Evolutionary conservation across 164 flowering plant genomes (phyloP), one percentile per base, ranked within the genome.

Genomic region (Hamamelis virginiana): DNA sequence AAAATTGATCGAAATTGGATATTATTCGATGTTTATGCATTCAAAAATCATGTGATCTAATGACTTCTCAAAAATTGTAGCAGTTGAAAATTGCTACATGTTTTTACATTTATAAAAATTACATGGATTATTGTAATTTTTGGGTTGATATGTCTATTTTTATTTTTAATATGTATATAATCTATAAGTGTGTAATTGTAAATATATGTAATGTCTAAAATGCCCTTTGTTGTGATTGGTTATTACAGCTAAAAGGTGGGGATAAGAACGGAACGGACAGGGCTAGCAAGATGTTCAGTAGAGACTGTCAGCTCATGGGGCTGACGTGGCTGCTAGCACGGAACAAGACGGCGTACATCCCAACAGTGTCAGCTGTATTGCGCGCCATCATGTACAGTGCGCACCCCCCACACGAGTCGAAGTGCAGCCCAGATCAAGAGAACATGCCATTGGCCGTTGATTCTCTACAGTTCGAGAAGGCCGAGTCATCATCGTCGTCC

Each of bases 371-470:
- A 1, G 99, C 99, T 3, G 99, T 92, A n/a, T 58, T 95, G 21
- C 86, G 97, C 3, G 99, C 97, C 76, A 80, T 95, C 62, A 88
- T 95, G 97, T 95, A 92, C 85, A 90, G 90, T 57, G 76, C 91
- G 26, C 94, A 91, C 83, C 97, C 92, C 0, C 85, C 90, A 0
- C 95, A 85, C 78, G 77, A 83, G 72, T 77, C 87, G 72, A 89
- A 62, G 57, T 95, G 97, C 74, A 91, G 94, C 77, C 99, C 97
- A 0, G 97, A 95, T 73, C 99, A 91, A 61, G 99, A 95, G 76
- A 92, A 95, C 93, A 95, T 95, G 99, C 99, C 99, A 5, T 69
- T 95, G 22, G 99, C 99, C 85, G 97, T 95, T 23, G 96, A 95
- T 69, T 91, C 99, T 5, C 87, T 95, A 25, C 91, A 90, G 77